These are phyloP conservation scores for Cyphellophora attinorum DNA, from an alignment of 2,329 filamentous ascomycete genomes.

Conservation along the genomic window DNA sequence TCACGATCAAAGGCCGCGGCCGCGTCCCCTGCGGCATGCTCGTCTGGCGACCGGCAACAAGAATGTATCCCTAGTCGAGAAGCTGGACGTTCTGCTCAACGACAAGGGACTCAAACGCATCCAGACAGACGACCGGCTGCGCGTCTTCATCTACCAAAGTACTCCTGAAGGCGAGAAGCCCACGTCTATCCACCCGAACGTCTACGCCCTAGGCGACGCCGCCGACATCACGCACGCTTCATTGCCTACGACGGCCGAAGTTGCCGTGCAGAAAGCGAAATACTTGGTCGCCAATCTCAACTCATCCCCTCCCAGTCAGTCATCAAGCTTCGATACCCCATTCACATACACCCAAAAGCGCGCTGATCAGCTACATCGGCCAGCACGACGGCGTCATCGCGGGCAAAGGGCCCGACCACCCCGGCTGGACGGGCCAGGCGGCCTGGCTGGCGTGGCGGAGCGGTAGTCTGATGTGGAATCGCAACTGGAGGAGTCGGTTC, in stretches of 20 bases:
- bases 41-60: slow-evolving; percentile 31
- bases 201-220: slow-evolving; percentile 22
- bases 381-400: slow-evolving; percentile 32
- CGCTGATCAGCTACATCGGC: slow-evolving; percentile 32
- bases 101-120: slow-evolving; percentile 26
- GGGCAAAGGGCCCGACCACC: slow-evolving; percentile 19
- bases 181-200: slow-evolving; percentile 9
- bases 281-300: slow-evolving; percentile 17
- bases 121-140: slow-evolving; percentile 24
- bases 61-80: slow-evolving; percentile 23
- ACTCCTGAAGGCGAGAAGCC: background rate
- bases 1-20: slow-evolving; percentile 27
- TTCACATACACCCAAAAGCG: slow-evolving; percentile 31
- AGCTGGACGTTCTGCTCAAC: slow-evolving; percentile 23
- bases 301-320: background rate
- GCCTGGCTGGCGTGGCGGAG: slow-evolving; percentile 37
- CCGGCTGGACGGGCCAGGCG: slow-evolving; percentile 28
- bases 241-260: slow-evolving; percentile 18
- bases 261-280: slow-evolving; percentile 17
- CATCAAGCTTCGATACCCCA: slow-evolving; percentile 10
- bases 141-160: no score
- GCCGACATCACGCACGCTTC: slow-evolving; percentile 17
- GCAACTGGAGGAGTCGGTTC: slow-evolving; percentile 23
- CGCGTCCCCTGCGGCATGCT: slow-evolving; percentile 27
- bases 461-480: slow-evolving; percentile 27